Evolutionary conservation across 352 stramenopile species (phyloP).

Genomic region (Globisporangium abappressorium): DNA sequence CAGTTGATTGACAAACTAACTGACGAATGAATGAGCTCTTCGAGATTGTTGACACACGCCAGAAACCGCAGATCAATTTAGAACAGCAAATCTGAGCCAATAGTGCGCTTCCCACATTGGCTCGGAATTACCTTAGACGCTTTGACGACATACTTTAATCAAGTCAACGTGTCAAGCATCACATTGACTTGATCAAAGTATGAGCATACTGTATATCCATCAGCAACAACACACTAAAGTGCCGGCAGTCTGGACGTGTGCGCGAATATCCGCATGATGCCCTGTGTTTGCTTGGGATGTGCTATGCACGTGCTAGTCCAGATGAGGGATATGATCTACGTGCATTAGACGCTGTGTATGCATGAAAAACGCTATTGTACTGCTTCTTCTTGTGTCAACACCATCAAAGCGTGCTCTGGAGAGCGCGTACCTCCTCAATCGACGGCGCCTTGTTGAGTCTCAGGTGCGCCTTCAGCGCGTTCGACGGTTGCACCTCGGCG

Average conservation of each 20-base stretch:
- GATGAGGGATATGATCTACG: neutral
- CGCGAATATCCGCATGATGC: neutral
- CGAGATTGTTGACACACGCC: neutral
- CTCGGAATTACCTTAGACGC: neutral
- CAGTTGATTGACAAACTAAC: neutral
- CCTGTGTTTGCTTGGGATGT: no score
- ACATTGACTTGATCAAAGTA: neutral
- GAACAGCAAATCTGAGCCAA: neutral
- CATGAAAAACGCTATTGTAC: neutral
- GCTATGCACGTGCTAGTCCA: no score
- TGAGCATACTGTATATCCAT: no score
- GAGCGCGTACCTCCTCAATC: conserved; percentile 9
- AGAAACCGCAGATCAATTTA: neutral
- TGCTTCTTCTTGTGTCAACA: neutral
- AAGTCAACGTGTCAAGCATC: neutral
- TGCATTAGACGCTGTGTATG: neutral
- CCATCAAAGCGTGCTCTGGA: conserved; percentile 9
- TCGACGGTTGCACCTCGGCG: conserved; percentile 21
- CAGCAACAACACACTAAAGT: no score
- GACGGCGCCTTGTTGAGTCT: conserved; percentile 1
- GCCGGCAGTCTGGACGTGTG: neutral
- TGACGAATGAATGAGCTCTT: neutral
- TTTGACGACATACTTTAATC: neutral
- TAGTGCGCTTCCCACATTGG: neutral
- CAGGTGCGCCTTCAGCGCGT: conserved; percentile 8